These are phyloP conservation scores for Phialocephala sp. DNA, from an alignment of 2,329 filamentous ascomycete species.

Conservation along the genomic window DNA sequence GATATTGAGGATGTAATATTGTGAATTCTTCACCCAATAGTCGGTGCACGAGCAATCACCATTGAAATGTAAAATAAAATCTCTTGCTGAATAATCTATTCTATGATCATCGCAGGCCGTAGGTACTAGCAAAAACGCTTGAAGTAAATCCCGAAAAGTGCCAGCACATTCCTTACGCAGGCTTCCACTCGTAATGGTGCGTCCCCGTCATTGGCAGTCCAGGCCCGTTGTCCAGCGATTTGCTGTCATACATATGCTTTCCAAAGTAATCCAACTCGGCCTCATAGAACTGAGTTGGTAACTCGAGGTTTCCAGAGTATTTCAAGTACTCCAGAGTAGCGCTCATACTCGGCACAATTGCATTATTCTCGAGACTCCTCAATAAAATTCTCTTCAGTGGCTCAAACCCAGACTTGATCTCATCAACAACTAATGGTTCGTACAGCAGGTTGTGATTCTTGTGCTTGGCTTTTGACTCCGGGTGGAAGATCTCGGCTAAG, in stretches of 20 bases:
- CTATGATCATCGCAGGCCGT: too few relatives aligned
- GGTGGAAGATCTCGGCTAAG: slow-evolving; percentile 53
- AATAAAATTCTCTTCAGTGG: slow-evolving; percentile 61
- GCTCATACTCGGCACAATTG: slow-evolving; percentile 64
- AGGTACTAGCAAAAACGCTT: background rate
- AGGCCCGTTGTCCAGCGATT: slow-evolving; percentile 56
- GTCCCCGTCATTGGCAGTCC: slow-evolving; percentile 60
- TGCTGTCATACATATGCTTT: slow-evolving; percentile 67
- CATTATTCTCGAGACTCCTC: slow-evolving; percentile 60
- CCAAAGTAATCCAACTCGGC: slow-evolving; percentile 76
- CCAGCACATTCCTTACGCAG: slow-evolving; percentile 38
- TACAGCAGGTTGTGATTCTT: slow-evolving; percentile 52
- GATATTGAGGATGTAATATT: too few relatives aligned
- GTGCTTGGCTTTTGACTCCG: slow-evolving; percentile 40
- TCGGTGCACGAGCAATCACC: too few relatives aligned
- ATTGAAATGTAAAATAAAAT: too few relatives aligned
- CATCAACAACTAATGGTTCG: slow-evolving; percentile 54
- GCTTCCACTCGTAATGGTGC: slow-evolving; percentile 68
- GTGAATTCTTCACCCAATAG: too few relatives aligned
- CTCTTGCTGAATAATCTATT: too few relatives aligned
- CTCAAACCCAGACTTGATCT: slow-evolving; percentile 57
- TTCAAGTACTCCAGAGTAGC: slow-evolving; percentile 72
- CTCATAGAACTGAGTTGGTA: slow-evolving; percentile 74
- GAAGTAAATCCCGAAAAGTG: background rate
- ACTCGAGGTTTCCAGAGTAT: slow-evolving; percentile 60